Evolutionary conservation across 768 basidiomycete species (phyloP).

Genomic region (Suillus fuscotomentosus): DNA sequence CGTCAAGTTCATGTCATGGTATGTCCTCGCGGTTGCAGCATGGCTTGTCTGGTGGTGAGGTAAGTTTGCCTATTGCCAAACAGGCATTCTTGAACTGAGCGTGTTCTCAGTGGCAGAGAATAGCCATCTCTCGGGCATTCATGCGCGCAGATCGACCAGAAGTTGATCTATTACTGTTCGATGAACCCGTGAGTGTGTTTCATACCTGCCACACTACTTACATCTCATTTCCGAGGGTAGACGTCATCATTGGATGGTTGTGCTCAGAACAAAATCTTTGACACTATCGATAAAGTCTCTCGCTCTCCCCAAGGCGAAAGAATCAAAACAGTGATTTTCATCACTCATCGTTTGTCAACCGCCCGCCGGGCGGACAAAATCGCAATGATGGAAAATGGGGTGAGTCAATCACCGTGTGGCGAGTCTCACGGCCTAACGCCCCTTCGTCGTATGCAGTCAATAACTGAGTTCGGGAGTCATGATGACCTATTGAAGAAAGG

Average conservation of each 20-base stretch:
- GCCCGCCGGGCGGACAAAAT: constrained; percentile 84
- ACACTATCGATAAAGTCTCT: constrained; percentile 68
- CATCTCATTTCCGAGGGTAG: constrained; percentile 33
- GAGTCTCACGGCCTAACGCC: constrained; percentile 19
- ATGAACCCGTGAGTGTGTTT: constrained; percentile 67
- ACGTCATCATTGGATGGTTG: constrained; percentile 79
- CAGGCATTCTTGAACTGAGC: constrained; percentile 12
- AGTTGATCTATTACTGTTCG: constrained; percentile 78
- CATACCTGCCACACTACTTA: constrained; percentile 3
- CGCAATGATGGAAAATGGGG: constrained; percentile 82
- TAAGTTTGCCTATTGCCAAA: constrained; percentile 32
- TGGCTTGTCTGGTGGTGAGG: constrained; percentile 84
- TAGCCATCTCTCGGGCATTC: constrained; percentile 85
- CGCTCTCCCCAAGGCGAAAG: constrained; percentile 52
- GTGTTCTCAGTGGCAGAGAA: constrained; percentile 71
- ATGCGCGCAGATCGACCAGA: constrained; percentile 77
- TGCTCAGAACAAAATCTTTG: constrained; percentile 78
- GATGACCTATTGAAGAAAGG: constrained; percentile 58
- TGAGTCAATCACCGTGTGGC: constrained; percentile 24
- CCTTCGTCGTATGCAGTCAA: constrained; percentile 44
- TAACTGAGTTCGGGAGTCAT: constrained; percentile 76
- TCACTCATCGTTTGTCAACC: constrained; percentile 80
- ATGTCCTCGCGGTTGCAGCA: constrained; percentile 44
- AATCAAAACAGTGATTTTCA: constrained; percentile 75
- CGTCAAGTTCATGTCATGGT: constrained; percentile 31